A percentile compares a stretch with the other conserved stretches of the same genome.
These are phyloP conservation scores for Solanum appendiculatum DNA, from an alignment of 257 asterid species.

Conservation along the genomic window DNA sequence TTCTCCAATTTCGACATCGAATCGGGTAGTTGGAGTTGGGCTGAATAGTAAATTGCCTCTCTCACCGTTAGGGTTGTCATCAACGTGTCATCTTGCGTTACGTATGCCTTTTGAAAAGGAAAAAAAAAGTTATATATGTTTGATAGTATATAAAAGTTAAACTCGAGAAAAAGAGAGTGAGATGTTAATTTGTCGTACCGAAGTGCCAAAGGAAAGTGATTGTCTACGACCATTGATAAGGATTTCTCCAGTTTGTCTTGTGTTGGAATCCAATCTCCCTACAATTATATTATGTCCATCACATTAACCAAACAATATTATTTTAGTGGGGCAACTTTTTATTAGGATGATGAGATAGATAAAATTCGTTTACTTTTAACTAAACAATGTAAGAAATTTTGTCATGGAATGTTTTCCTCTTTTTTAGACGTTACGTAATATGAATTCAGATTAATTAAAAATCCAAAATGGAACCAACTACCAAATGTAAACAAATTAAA, in stretches of 20 bases:
- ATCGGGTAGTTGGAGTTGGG: constrained; percentile 45
- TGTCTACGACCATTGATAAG: constrained; percentile 53
- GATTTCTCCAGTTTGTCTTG: constrained; percentile 51
- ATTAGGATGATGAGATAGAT: too few species aligned
- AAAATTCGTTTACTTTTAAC: too few species aligned
- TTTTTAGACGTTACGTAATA: too few species aligned
- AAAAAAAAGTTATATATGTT: rapidly evolving
- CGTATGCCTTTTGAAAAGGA: constrained; percentile 27
- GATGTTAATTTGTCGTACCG: constrained; percentile 21
- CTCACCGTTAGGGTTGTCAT: constrained; percentile 48
- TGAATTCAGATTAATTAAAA: too few species aligned
- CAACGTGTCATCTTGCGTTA: constrained; percentile 49
- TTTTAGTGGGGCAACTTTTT: too few species aligned
- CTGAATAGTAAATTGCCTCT: constrained; percentile 51
- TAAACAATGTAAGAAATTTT: too few species aligned
- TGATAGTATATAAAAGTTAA: neutral
- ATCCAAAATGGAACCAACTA: neutral
- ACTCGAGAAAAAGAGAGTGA: neutral
- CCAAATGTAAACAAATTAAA: too few species aligned
- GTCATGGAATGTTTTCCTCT: neutral
- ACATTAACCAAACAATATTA: neutral
- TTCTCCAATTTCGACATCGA: constrained; percentile 34
- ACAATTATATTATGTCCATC: neutral
- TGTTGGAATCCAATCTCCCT: constrained; percentile 48
- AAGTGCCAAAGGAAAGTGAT: constrained; percentile 53